Conservation (phyloP, 345 rosid species). For the Euclidium syriacum region DNA sequence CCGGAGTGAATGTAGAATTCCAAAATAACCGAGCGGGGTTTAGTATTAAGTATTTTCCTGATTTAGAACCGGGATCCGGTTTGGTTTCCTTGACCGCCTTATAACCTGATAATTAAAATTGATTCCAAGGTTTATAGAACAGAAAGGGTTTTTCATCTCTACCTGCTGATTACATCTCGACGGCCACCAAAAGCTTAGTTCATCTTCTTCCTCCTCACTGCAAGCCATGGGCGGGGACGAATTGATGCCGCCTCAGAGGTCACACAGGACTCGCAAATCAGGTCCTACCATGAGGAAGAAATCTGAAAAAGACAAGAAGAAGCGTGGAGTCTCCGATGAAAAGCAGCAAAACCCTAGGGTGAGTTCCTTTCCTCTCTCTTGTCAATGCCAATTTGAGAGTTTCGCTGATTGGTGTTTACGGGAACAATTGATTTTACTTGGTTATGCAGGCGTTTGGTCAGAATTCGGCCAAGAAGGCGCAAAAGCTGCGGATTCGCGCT, state of each 20-base stretch:
- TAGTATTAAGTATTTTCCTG: neutral
- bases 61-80: neutral
- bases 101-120: neutral
- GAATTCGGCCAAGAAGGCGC: constrained; percentile 56
- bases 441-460: constrained; percentile 59
- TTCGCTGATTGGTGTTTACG: neutral
- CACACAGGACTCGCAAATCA: constrained; percentile 63
- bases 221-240: constrained; percentile 48
- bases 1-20: neutral
- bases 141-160: constrained; percentile 7
- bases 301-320: constrained; percentile 41
- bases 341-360: constrained; percentile 71
- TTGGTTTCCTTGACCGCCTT: neutral
- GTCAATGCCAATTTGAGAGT: neutral
- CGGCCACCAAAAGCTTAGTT: constrained; percentile 8
- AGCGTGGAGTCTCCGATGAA: constrained; percentile 33
- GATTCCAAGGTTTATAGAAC: constrained; percentile 5
- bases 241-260: constrained; percentile 41
- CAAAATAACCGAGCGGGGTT: neutral
- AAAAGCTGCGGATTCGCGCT: constrained; percentile 54
- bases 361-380: neutral
- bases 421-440: neutral
- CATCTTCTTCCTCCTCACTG: neutral
- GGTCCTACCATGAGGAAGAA: constrained; percentile 68
- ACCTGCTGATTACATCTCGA: neutral